Evolutionary conservation across 306 rosid species (phyloP).

Genomic region (Sindora glabra): DNA sequence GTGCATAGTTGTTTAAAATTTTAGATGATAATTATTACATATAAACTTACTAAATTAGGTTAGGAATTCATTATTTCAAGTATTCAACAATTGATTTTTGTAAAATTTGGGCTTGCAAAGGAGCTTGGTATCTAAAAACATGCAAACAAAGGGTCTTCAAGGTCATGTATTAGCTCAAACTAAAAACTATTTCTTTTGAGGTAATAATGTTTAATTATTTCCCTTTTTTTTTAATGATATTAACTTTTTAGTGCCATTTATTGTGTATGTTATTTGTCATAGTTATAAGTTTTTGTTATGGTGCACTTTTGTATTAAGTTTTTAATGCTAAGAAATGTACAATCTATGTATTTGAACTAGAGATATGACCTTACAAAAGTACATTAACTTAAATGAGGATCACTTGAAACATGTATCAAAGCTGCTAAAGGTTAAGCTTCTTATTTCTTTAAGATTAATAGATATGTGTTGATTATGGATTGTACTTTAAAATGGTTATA

Average conservation of each 20-base stretch:
- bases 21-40: conserved; percentile 6
- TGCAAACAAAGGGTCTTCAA: conserved; percentile 74
- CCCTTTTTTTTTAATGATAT: not conserved
- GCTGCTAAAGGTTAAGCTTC: conserved; percentile 85
- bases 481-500: not conserved
- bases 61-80: not conserved
- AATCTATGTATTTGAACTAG: conserved; percentile 68
- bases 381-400: conserved; percentile 61
- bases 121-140: conserved; percentile 77
- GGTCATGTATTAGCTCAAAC: conserved; percentile 87
- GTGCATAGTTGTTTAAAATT: not conserved
- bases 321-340: conserved; percentile 19
- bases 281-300: not conserved
- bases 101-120: conserved; percentile 45
- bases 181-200: conserved; percentile 90
- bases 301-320: conserved; percentile 2
- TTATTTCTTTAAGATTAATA: conserved; percentile 74
- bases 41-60: not conserved
- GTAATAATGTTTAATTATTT: conserved; percentile 25
- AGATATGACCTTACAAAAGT: conserved; percentile 71
- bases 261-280: too few species aligned
- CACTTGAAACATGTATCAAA: conserved; percentile 72
- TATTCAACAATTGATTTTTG: conserved; percentile 7
- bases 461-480: conserved; percentile 34
- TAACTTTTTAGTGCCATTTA: too few species aligned